Conservation (phyloP, 2,329 filamentous ascomycete species). For the Cercospora sojina region DNA sequence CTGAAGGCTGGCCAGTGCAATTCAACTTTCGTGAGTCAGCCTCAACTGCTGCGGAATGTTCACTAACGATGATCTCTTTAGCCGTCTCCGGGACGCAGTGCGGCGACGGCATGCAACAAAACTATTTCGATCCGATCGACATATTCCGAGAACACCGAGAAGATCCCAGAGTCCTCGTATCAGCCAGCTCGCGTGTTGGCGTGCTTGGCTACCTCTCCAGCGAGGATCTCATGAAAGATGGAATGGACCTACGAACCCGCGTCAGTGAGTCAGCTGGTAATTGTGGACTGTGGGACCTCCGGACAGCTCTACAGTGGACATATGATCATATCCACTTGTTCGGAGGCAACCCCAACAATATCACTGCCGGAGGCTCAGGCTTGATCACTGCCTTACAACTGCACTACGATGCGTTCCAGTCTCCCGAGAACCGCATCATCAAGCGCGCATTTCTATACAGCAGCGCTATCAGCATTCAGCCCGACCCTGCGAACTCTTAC, state of each 20-base stretch:
- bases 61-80: neutral
- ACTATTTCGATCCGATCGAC: constrained; percentile 23
- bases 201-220: constrained; percentile 44
- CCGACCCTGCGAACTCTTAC: constrained; percentile 17
- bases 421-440: constrained; percentile 19
- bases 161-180: constrained; percentile 33
- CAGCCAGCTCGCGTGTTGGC: constrained; percentile 38
- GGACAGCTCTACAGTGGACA: constrained; percentile 57
- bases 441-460: constrained; percentile 23
- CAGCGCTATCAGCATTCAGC: constrained; percentile 23
- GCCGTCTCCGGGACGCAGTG: constrained; percentile 13
- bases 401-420: constrained; percentile 25
- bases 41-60: neutral
- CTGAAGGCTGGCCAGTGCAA: constrained; percentile 24
- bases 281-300: constrained; percentile 58
- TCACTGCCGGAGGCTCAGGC: constrained; percentile 50
- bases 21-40: constrained; percentile 19
- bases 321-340: constrained; percentile 52
- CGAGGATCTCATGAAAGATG: constrained; percentile 36
- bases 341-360: constrained; percentile 50
- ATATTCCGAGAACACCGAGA: constrained; percentile 22
- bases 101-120: constrained; percentile 22
- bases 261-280: constrained; percentile 38
- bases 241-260: constrained; percentile 7
- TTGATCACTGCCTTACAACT: constrained; percentile 21